Percentiles rank a stretch among this genome's conserved stretches.
Evolutionary conservation across 2,329 filamentous ascomycete genomes (phyloP).

Genomic region (Bimuria novae-zelandiae): DNA sequence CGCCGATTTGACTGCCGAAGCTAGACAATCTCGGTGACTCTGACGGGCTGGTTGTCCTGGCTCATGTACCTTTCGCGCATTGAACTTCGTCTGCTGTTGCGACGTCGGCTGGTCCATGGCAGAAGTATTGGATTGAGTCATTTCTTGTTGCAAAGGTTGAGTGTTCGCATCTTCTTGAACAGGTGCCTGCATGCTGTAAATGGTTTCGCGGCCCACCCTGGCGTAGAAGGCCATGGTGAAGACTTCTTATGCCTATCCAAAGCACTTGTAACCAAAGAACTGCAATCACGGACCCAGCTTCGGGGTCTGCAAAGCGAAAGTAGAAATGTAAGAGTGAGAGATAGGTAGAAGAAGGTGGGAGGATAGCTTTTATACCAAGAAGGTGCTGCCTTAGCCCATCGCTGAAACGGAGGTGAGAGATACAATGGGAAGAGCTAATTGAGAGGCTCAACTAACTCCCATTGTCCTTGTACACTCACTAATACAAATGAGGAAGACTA

Average conservation of each 20-base stretch:
- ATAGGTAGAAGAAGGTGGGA: not conserved
- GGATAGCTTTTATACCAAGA: not conserved
- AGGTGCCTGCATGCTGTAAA: not conserved
- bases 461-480: not conserved
- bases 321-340: not conserved
- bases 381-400: not conserved
- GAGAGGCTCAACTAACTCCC: not conserved
- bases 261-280: not conserved
- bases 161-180: not conserved
- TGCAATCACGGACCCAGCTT: too few species aligned
- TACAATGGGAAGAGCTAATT: not conserved
- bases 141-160: not conserved
- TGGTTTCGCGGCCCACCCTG: constrained; percentile 2
- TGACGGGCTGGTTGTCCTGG: not conserved
- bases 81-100: constrained; percentile 25
- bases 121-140: not conserved
- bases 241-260: not conserved
- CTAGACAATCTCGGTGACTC: not conserved
- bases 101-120: constrained; percentile 17
- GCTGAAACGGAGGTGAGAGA: not conserved
- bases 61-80: constrained; percentile 20
- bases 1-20: not conserved
- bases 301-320: not conserved
- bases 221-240: constrained; percentile 10
- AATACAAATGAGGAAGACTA: not conserved